These are phyloP conservation scores for Taiwanofungus camphoratus DNA, from an alignment of 1,284 basidiomycete species.

Conservation along the genomic window DNA sequence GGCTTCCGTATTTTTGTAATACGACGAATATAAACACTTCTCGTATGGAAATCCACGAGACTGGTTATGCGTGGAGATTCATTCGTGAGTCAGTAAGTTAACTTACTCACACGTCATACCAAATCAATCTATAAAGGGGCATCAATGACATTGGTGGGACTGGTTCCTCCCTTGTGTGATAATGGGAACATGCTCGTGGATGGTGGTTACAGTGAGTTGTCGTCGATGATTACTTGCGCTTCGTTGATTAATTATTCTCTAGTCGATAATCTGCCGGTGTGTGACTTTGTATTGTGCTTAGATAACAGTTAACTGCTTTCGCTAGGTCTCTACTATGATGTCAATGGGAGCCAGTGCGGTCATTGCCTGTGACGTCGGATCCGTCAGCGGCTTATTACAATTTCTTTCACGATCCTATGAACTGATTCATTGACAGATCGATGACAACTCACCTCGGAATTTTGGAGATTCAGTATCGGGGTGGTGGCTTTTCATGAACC, in stretches of 20 bases:
- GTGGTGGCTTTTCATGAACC: conserved; percentile 93
- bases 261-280: conserved; percentile 90
- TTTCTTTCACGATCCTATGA: background rate
- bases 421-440: conserved; percentile 44
- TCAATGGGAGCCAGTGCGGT: conserved; percentile 88
- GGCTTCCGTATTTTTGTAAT: conserved; percentile 98
- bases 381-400: conserved; percentile 44
- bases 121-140: conserved; percentile 58
- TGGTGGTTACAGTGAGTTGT: conserved; percentile 78
- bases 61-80: conserved; percentile 90
- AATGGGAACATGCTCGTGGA: conserved; percentile 94
- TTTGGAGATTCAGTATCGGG: conserved; percentile 97
- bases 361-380: conserved; percentile 95
- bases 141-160: conserved; percentile 95
- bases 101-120: background rate
- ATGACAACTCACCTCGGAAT: conserved; percentile 92
- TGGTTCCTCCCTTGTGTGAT: conserved; percentile 93
- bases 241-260: conserved; percentile 2
- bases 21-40: conserved; percentile 98
- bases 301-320: conserved; percentile 12
- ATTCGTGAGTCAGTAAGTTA: conserved; percentile 73
- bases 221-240: conserved; percentile 5
- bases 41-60: conserved; percentile 95
- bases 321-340: conserved; percentile 86
- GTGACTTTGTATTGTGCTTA: conserved; percentile 14